Percentiles rank a stretch among this genome's conserved stretches.
Conservation (phyloP, 2,329 filamentous ascomycete species). For the Penicillium sclerotiorum region DNA sequence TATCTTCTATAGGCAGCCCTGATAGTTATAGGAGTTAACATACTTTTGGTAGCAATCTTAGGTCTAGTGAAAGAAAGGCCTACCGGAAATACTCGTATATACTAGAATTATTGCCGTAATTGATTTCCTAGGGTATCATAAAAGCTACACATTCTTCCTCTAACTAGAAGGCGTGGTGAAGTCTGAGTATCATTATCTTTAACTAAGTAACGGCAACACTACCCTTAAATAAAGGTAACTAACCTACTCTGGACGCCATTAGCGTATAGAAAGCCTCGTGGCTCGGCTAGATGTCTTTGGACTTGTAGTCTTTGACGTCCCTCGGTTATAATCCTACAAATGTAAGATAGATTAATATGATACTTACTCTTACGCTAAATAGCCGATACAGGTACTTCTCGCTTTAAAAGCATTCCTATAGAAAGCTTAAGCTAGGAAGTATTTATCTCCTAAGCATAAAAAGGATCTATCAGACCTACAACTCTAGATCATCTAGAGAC, state of each 20-base stretch:
- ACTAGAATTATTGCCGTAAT: neutral
- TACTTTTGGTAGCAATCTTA: slow-evolving; percentile 1
- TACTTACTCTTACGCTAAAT: too few species aligned
- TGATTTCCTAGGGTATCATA: neutral
- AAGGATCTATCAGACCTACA: slow-evolving; percentile 1
- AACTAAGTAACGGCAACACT: neutral
- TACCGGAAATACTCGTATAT: neutral
- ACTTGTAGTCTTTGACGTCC: neutral
- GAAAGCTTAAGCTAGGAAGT: neutral
- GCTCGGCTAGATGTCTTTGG: neutral
- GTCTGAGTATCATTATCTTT: neutral
- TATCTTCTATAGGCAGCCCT: too few species aligned
- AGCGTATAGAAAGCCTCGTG: neutral
- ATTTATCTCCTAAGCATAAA: neutral
- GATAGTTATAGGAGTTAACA: neutral
- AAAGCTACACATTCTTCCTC: neutral
- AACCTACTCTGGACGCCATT: neutral
- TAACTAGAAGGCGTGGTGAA: neutral
- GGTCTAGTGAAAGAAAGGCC: slow-evolving; percentile 2
- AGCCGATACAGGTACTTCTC: neutral
- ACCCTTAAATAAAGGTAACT: neutral
- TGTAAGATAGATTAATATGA: neutral
- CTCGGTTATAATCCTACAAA: neutral
- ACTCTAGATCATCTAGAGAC: slow-evolving; percentile 3
- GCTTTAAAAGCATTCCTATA: neutral